These are phyloP conservation scores for Quillaja saponaria DNA, from an alignment of 306 rosid genomes.

Conservation along the genomic window DNA sequence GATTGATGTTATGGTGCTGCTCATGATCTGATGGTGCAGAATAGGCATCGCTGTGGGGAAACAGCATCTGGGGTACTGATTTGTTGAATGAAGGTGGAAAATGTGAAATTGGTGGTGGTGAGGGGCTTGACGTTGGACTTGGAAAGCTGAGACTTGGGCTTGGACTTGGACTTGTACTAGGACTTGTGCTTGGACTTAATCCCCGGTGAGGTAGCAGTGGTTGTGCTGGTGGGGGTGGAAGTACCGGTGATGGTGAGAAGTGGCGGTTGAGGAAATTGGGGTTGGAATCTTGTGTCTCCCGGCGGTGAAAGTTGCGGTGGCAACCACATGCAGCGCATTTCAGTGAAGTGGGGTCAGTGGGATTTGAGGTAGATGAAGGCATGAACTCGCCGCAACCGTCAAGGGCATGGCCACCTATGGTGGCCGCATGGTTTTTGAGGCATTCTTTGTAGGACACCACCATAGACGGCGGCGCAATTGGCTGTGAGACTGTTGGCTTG, in stretches of 20 bases:
- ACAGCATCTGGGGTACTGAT: conserved; percentile 65
- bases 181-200: conserved; percentile 55
- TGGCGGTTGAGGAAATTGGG: conserved; percentile 32
- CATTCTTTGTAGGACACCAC: conserved; percentile 67
- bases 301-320: conserved; percentile 98
- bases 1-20: conserved; percentile 24
- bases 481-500: conserved; percentile 19
- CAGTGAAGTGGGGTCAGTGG: conserved; percentile 64
- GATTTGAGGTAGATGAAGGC: conserved; percentile 48
- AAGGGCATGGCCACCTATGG: conserved; percentile 76
- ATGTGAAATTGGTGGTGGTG: conserved; percentile 78
- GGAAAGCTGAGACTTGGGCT: conserved; percentile 45
- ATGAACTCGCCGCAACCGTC: conserved; percentile 96
- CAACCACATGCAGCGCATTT: conserved; percentile 95
- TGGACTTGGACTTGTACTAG: conserved; percentile 49
- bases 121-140: conserved; percentile 61
- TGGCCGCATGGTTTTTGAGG: conserved; percentile 87
- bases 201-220: conserved; percentile 39
- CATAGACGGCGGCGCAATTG: conserved; percentile 4
- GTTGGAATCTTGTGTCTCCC: conserved; percentile 43
- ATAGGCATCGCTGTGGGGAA: conserved; percentile 50
- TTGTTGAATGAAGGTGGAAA: conserved; percentile 61
- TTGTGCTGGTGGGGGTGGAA: conserved; percentile 29
- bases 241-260: conserved; percentile 35
- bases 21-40: conserved; percentile 45